Evolutionary conservation across 805 yeast species (phyloP), one percentile per base, ranked within the genome.

Genomic region (Starmerella stigmatis): DNA sequence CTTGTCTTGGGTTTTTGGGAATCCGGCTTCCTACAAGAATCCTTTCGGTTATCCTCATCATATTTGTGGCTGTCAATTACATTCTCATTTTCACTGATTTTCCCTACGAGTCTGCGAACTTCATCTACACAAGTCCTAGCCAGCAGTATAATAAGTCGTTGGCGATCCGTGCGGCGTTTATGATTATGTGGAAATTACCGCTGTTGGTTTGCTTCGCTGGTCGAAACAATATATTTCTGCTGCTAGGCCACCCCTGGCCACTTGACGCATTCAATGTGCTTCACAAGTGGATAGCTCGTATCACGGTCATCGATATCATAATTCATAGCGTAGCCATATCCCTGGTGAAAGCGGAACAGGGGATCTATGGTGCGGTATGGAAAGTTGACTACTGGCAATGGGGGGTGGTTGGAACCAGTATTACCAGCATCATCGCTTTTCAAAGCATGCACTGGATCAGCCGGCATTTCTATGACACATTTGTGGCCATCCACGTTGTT

Each of bases 211-310:
- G 77, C 36, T 75, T 78, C 55, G 76, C 81, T 4, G 80, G 82
- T 16, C 66, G 92, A 57, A 83, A 83, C 60, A 83, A 80, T 57
- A 71, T 82, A 23, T 67, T 82, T 57, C 69, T 73, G 53, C 67
- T 67, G 56, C 43, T 60, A 45, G 32, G 43, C 9, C 72, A 70
- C 5, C 85, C 65, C 5, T 64, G 74, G 57, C 43, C 66, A 0
- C 64, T 62, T 8, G 48, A 61, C 31, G 45, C 57, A 4, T 78
- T 78, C 63, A 63, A 72, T 46, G 60, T 65, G 28, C 70, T 71
- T 45, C 89, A 83, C 64, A 78, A 71, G 59, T 78, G 84, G 81
- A 61, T 71, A 37, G 80, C 82, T 1, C 66, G 79, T 51, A 65
- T 71, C 0, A 64, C 74, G 50, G 63, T 71, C 8, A 52, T 73